Conservation (phyloP, 192 early-diverging fungal genomes). For the Diversispora epigaea region DNA sequence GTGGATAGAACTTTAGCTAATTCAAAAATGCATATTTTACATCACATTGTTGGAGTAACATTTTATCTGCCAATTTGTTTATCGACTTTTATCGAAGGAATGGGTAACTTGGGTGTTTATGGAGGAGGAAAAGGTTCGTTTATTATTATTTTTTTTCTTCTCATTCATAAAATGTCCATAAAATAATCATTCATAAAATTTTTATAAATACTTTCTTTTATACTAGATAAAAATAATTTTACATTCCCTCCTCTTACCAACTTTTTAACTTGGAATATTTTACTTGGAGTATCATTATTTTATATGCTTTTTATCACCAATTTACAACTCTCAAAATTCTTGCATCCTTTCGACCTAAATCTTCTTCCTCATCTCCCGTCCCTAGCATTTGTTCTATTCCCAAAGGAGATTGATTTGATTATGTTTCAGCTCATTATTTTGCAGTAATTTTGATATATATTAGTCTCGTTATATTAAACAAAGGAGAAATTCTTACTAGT, state of each 20-base stretch:
- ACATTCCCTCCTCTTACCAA: constrained; percentile 35
- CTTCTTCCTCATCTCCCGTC: not conserved
- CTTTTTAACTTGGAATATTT: constrained; percentile 21
- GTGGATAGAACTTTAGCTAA: constrained; percentile 45
- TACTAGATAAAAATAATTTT: not conserved
- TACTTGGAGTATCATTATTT: constrained; percentile 45
- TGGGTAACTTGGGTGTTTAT: constrained; percentile 37
- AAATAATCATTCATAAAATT: not conserved
- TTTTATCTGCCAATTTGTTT: constrained; percentile 61
- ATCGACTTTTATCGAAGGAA: constrained; percentile 51
- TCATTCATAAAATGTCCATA: not conserved
- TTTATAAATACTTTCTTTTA: not conserved
- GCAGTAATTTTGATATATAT: constrained; percentile 71
- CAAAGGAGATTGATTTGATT: constrained; percentile 65
- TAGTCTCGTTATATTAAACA: constrained; percentile 53
- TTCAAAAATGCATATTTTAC: constrained; percentile 60
- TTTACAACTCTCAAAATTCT: constrained; percentile 63
- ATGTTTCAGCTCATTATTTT: constrained; percentile 68
- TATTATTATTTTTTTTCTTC: not conserved
- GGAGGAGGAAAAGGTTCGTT: constrained; percentile 1
- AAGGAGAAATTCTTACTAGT: constrained; percentile 42
- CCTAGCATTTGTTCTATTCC: constrained; percentile 56
- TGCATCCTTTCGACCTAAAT: constrained; percentile 50
- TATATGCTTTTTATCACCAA: constrained; percentile 65
- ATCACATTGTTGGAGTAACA: constrained; percentile 62